Base-by-base conservation (phyloP, 2,329 filamentous ascomycete species). In the Fonsecaea monophora region DNA sequence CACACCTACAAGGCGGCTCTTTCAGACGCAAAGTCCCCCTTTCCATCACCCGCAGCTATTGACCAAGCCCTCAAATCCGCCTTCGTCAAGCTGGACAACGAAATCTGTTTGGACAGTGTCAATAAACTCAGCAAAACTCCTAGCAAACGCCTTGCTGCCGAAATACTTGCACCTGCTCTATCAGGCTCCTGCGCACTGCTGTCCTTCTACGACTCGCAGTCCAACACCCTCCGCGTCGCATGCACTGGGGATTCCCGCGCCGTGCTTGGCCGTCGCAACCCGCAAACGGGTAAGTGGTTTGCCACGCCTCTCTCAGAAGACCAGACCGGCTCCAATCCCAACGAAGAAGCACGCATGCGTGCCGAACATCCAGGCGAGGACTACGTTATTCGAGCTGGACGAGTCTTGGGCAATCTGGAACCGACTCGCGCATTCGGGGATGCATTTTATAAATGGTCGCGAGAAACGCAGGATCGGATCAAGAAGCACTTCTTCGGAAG, bases 181-280 rank as follows among this genome's bases (percentile, higher is more conserved):
- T 97, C 95, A 1, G 95, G 95, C n/a, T 98, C 96, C 1, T 99
- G 95, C 77, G 96, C 95, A 48, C 87, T 99, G 5, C 86, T 99
- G 9, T 96, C 93, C 6, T 99, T 99, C 81, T 99, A 98, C 79
- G 94, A 99, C 77, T 94, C 89, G 75, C 86, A 87, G 59, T 91
- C 91, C 53, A 93, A 96, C 76, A 88, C 95, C 48, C 85, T 99
- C 15, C 89, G 93, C n/a, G 92, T 98, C 12, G 95, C 95, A 10
- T 97, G 93, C 77, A 97, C 95, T 0, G 95, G 95, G 62, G 95
- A 99, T 79, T 97, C 93, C n/a, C 88, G 95, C 53, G 95, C 95
- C 15, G 92, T 99, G 1, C 86, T 99, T 9, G 95, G 95, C 12
- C 90, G 94, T 53, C 87, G 92, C 72, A 88, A 87, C 4, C 67